Evolutionary conservation across 108 stramenopile genomes (phyloP), one percentile per base, ranked within the genome.

Genomic region (Cyclostephanos invisitatus): DNA sequence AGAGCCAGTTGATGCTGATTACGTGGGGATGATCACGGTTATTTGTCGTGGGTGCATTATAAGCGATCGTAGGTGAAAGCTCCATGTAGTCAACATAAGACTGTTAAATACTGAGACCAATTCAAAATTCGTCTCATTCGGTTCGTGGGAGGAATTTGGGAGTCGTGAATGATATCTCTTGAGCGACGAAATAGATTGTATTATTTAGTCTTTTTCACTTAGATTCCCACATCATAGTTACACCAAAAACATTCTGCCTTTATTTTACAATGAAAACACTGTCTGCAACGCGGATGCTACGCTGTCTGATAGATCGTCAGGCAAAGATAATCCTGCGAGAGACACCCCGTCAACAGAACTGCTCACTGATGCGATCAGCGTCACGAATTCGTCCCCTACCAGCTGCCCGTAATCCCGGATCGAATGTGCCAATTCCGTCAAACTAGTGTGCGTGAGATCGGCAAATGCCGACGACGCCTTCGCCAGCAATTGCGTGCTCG

Each of bases 361-460:
- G 22, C 61, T 35, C 12, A 71, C 6, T 18, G 63, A 64, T 29
- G 40, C 63, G 25, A 77, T 59, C 64, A 77, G 11, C 15, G 69
- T 69, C 25, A 70, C 28, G 12, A 77, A 51, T 50, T 77, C 76
- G 15, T 68, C 53, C 18, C 64, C 76, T 20, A 77, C 76, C 53
- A 46, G 21, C 14, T 77, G 62, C n/a, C 68, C 69, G 47, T 70
- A 77, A 44, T 70, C 69, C 0, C 69, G 69, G 50, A 77, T 66
- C 18, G 58, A 67, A 27, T 22, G 53, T 22, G 76, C 69, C 64
- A 77, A 40, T 36, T 70, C 64, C 15, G 55, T 32, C 44, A 77
- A 64, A 53, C 57, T 77, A 22, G 28, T 32, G 40, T 77, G 76
- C 21, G 76, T 77, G 35, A 77, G 51, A 66, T 71, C 69, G 44